Percentiles rank a stretch among this genome's conserved stretches.
These are phyloP conservation scores for Tardiomyces digboiensis DNA, from an alignment of 1,139 yeast genomes.

Conservation along the genomic window DNA sequence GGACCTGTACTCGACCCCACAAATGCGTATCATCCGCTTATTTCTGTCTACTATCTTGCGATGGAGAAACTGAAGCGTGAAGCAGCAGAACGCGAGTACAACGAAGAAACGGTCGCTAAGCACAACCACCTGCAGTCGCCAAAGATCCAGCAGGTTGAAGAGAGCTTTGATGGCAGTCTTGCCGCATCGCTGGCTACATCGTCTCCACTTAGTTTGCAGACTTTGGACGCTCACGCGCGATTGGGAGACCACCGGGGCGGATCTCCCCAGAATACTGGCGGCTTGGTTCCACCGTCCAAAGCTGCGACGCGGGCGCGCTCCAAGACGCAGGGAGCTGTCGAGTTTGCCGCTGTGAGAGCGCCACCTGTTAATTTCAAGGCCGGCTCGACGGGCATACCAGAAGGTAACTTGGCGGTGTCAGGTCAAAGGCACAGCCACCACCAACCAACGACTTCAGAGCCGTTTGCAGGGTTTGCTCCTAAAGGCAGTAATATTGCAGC, in stretches of 20 bases:
- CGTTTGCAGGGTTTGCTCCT: background rate
- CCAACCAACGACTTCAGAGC: background rate
- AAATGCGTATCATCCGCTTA: slow-evolving; percentile 76
- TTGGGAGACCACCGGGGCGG: background rate
- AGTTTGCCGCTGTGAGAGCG: too few species aligned
- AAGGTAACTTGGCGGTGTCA: too few species aligned
- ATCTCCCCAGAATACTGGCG: background rate
- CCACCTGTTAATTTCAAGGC: too few species aligned
- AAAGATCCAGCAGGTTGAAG: background rate
- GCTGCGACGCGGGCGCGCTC: background rate
- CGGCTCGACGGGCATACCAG: too few species aligned
- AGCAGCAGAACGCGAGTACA: slow-evolving; percentile 12
- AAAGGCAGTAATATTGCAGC: slow-evolving; percentile 19
- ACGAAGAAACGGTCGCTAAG: background rate
- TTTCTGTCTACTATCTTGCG: slow-evolving; percentile 80
- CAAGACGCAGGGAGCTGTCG: slow-evolving; percentile 1
- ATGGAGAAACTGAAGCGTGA: slow-evolving; percentile 68
- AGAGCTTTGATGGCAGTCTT: background rate
- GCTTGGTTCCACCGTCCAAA: background rate
- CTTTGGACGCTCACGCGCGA: background rate
- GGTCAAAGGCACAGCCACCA: background rate
- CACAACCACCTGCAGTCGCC: too few species aligned
- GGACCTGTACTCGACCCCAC: slow-evolving; percentile 58
- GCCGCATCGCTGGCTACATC: background rate
- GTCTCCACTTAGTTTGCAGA: background rate